phyloP scores from a whole-genome alignment of 257 asterid genomes.

The Solanum bukasovii region DNA sequence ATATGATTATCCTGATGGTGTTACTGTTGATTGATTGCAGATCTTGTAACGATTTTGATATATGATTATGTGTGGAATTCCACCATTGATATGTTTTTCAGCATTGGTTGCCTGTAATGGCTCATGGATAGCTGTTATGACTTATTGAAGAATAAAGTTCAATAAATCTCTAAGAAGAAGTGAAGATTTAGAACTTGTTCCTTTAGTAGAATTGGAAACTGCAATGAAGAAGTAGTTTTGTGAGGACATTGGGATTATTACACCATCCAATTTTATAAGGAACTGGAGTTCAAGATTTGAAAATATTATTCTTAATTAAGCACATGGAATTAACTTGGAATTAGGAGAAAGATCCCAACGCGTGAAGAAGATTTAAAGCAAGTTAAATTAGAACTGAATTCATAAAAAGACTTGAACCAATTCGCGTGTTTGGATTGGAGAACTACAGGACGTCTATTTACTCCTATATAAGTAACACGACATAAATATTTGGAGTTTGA shows the following conservation, averaged over 20 bases:
- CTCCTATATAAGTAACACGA: no score
- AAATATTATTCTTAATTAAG: background rate
- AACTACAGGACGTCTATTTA: no score
- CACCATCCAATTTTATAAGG: background rate
- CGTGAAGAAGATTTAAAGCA: no score
- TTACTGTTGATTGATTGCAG: background rate
- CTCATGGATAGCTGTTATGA: background rate
- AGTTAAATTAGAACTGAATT: no score
- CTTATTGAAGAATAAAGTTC: background rate
- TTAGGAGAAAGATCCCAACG: no score
- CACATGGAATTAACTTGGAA: background rate
- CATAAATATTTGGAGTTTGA: no score
- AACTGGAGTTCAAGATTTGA: background rate
- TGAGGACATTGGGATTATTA: background rate
- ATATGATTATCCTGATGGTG: background rate
- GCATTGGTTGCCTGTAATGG: background rate
- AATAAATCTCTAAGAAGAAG: background rate
- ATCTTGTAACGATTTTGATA: background rate
- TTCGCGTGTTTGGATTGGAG: no score
- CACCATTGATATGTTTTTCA: background rate
- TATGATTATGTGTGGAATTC: background rate
- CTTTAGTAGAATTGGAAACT: background rate
- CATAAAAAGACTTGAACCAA: no score
- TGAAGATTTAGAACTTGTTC: background rate
- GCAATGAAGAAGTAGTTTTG: background rate